Conservation (phyloP, 202 grass and related monocot genomes). For the Carex arenaria region DNA sequence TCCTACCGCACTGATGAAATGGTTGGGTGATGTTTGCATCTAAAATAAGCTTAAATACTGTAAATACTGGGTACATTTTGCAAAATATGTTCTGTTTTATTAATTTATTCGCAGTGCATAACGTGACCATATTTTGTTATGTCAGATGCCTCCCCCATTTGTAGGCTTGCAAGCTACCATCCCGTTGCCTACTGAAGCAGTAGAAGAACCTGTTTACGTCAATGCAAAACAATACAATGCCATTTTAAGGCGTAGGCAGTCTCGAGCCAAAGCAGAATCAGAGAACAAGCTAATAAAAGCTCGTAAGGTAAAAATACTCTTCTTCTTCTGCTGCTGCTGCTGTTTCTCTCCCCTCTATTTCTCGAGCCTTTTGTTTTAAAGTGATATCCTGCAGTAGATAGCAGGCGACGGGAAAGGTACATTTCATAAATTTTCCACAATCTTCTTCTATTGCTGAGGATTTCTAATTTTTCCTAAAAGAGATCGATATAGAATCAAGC, state of each 20-base stretch:
- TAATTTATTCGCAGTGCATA: not conserved
- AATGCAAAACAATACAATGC: constrained; percentile 99
- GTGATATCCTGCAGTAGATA: not conserved
- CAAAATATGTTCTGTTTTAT: not conserved
- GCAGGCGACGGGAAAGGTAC: constrained; percentile 8
- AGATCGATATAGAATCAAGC: not conserved
- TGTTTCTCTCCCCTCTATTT: constrained; percentile 9
- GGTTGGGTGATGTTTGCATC: not conserved
- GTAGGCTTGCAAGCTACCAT: constrained; percentile 72
- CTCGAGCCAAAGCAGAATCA: constrained; percentile 97
- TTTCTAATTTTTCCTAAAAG: not conserved
- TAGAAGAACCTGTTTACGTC: constrained; percentile 98
- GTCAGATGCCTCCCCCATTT: constrained; percentile 76
- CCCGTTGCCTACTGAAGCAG: constrained; percentile 83
- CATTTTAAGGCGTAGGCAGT: constrained; percentile 89
- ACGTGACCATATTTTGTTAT: not conserved
- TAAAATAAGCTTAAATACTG: not conserved
- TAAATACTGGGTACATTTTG: not conserved
- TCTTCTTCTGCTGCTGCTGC: not conserved
- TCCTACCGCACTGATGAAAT: not conserved
- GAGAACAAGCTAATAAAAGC: constrained; percentile 85
- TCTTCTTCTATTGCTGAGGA: not conserved
- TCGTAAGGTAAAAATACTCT: constrained; percentile 65
- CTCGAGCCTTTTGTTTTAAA: constrained; percentile 17
- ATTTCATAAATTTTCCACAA: constrained; percentile 31